Evolutionary conservation across 352 stramenopile genomes (phyloP), one percentile per base, ranked within the genome.

Genomic region (Hyaloperonospora arabidopsidis): DNA sequence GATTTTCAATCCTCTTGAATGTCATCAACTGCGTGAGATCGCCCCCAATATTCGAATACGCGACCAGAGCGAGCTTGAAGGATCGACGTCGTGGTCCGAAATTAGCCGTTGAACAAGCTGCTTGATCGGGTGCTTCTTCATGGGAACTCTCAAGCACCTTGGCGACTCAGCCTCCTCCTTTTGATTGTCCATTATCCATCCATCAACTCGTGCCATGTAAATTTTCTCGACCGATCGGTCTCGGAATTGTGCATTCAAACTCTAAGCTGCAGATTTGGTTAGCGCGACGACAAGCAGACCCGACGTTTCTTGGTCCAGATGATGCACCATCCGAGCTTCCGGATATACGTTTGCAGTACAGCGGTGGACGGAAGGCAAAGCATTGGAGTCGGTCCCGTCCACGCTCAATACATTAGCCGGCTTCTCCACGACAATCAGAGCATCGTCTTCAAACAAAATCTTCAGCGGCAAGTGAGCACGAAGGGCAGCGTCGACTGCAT

Each of bases 281-380:
- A 87, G 59, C 28, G 78, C 76, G n/a, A 88, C 59, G 29, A 87
- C 73, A 25, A 91, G 57, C 18, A 91, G 51, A 7, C 78, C 81
- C 8, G 81, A 91, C 13, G 81, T 91, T 41, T 89, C 78, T 25
- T 81, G 63, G 54, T 91, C 80, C 13, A 91, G 60, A n/a, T 78
- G 80, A 62, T 91, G 80, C 34, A 91, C 80, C 65, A 89, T 84
- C 19, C 80, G 67, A 21, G 72, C 75, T 38, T 78, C 71, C 3
- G 70, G 72, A 44, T 72, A 86, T 28, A 76, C 55, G 23, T 54
- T 54, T 8, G 61, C 58, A 36, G 89, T 61, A 15, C 66, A 60
- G 13, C 56, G 54, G 52, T 85, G 73, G 15, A 88, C 49, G 15
- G 80, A 91, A 8, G 62, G 22, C 4, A 68, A 49, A 32, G 58